Evolutionary conservation across 768 basidiomycete species (phyloP).

Genomic region (Macrocybe gigantea): DNA sequence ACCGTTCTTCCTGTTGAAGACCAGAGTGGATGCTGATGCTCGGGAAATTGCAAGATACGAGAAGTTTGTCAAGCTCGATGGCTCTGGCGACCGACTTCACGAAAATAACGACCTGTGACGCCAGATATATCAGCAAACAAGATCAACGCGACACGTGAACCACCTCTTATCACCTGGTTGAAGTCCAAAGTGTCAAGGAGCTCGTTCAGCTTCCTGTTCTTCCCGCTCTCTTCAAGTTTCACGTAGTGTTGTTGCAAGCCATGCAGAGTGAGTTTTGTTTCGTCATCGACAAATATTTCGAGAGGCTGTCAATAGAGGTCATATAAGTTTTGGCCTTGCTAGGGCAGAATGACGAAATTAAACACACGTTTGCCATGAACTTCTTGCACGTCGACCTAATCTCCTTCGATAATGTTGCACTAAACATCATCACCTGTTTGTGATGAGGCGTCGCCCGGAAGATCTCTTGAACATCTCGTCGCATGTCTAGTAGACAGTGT

Average conservation of each 20-base stretch:
- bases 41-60: conserved; percentile 97
- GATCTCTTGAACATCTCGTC: conserved; percentile 99
- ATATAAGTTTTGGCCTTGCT: neutral
- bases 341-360: neutral
- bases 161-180: conserved; percentile 66
- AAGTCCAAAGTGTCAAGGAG: conserved; percentile 94
- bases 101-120: conserved; percentile 91
- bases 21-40: conserved; percentile 97
- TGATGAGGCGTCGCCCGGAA: conserved; percentile 98
- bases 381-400: conserved; percentile 98
- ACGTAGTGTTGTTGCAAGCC: conserved; percentile 99
- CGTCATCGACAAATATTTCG: conserved; percentile 99
- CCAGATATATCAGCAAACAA: neutral
- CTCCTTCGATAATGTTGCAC: conserved; percentile 95
- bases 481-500: conserved; percentile 92
- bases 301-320: conserved; percentile 60
- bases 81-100: conserved; percentile 98
- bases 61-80: conserved; percentile 91
- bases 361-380: conserved; percentile 95
- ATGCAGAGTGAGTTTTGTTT: conserved; percentile 96
- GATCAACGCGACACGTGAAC: conserved; percentile 7
- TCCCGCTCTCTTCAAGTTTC: conserved; percentile 89
- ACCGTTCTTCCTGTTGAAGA: conserved; percentile 95
- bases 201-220: conserved; percentile 97
- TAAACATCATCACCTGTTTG: conserved; percentile 99